phyloP scores from a whole-genome alignment of 768 basidiomycete species.

The Nidula microcarpa region DNA sequence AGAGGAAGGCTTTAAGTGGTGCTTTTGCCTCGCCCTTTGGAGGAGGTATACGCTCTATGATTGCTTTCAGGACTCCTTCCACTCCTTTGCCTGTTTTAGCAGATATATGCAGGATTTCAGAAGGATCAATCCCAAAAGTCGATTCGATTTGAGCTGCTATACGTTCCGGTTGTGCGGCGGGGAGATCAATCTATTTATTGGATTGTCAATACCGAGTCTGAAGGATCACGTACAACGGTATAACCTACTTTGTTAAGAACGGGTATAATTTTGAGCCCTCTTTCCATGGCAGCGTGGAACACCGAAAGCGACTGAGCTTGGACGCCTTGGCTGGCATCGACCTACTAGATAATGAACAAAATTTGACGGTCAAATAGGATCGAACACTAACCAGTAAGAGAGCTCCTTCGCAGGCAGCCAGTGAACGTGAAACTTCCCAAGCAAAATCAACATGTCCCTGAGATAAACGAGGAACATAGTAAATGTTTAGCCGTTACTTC shows the following conservation, averaged over 20 bases:
- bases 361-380: conserved; percentile 1
- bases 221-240: neutral
- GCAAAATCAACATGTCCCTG: conserved; percentile 97
- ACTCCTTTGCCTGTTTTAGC: conserved; percentile 93
- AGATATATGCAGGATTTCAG: conserved; percentile 75
- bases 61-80: conserved; percentile 70
- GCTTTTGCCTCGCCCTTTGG: conserved; percentile 52
- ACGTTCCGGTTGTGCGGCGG: conserved; percentile 79
- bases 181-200: conserved; percentile 76
- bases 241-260: conserved; percentile 82
- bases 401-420: conserved; percentile 93
- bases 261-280: conserved; percentile 80
- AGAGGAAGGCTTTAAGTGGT: conserved; percentile 81
- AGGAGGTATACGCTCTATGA: conserved; percentile 82
- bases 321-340: conserved; percentile 96
- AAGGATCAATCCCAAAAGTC: conserved; percentile 76
- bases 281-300: conserved; percentile 82
- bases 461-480: neutral
- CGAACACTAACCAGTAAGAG: conserved; percentile 43
- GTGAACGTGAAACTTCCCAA: conserved; percentile 91
- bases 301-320: conserved; percentile 98
- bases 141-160: conserved; percentile 79
- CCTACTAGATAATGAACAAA: conserved; percentile 37
- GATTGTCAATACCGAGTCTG: conserved; percentile 2
- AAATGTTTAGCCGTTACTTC: neutral